These are phyloP conservation scores for Megacollybia platyphylla DNA, from an alignment of 1,284 basidiomycete genomes.

Conservation along the genomic window DNA sequence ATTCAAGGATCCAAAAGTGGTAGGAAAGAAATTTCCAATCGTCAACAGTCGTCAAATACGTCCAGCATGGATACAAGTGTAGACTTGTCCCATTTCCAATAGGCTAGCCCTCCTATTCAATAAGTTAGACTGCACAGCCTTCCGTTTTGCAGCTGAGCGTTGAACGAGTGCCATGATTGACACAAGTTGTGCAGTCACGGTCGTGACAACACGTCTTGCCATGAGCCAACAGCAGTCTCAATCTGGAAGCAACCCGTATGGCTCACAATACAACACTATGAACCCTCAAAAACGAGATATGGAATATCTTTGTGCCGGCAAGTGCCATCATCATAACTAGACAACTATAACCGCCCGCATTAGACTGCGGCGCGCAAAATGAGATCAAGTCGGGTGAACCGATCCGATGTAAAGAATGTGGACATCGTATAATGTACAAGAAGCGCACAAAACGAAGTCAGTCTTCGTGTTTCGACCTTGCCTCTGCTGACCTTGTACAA, in stretches of 20 bases:
- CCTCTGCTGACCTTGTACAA: slow-evolving; percentile 7
- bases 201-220: not conserved
- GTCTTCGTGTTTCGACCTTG: slow-evolving; percentile 20
- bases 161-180: not conserved
- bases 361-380: slow-evolving; percentile 92
- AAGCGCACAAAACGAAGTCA: slow-evolving; percentile 90
- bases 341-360: not conserved
- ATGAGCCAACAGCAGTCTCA: not conserved
- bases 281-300: slow-evolving; percentile 48
- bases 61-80: no score
- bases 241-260: no score
- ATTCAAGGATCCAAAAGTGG: not conserved
- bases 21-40: not conserved
- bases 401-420: slow-evolving; percentile 94
- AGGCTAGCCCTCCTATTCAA: not conserved
- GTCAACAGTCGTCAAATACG: not conserved
- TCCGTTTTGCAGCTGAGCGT: not conserved
- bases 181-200: not conserved
- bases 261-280: slow-evolving; percentile 19
- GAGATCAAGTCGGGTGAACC: slow-evolving; percentile 89
- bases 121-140: not conserved
- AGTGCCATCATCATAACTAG: slow-evolving; percentile 12
- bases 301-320: slow-evolving; percentile 92
- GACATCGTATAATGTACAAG: slow-evolving; percentile 99
- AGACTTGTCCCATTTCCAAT: not conserved